phyloP scores from a whole-genome alignment of 2,329 filamentous ascomycete species.

The Diaporthe amygdali region DNA sequence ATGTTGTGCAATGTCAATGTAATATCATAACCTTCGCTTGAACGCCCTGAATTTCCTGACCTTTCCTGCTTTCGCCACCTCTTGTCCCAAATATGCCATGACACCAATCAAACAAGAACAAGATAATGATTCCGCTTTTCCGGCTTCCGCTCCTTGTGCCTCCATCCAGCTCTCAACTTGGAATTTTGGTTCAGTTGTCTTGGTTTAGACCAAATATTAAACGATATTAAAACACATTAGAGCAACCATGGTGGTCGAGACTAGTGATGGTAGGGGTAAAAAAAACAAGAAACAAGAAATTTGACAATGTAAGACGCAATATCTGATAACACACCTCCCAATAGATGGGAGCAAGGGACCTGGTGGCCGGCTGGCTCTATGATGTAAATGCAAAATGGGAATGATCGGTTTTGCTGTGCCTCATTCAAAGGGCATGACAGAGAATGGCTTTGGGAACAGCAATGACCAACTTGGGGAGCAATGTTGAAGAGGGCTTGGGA shows the following conservation, averaged over 20 bases:
- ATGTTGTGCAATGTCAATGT: neutral
- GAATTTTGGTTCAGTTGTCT: neutral
- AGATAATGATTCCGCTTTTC: neutral
- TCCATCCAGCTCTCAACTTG: neutral
- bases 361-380: conserved; percentile 17
- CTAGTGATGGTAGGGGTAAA: neutral
- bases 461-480: neutral
- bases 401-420: neutral
- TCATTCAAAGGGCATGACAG: neutral
- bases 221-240: neutral
- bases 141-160: neutral
- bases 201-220: neutral
- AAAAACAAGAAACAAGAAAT: neutral
- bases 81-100: conserved; percentile 10
- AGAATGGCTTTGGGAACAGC: neutral
- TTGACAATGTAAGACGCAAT: conserved; percentile 1
- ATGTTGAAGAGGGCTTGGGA: neutral
- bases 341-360: conserved; percentile 18
- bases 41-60: conserved; percentile 2
- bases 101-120: neutral
- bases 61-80: neutral
- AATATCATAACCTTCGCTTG: neutral
- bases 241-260: neutral
- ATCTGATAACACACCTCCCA: conserved; percentile 20
- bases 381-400: conserved; percentile 19